Base-by-base conservation (phyloP, 495 filamentous ascomycete genomes). In the Hyaloscypha finlandica region DNA sequence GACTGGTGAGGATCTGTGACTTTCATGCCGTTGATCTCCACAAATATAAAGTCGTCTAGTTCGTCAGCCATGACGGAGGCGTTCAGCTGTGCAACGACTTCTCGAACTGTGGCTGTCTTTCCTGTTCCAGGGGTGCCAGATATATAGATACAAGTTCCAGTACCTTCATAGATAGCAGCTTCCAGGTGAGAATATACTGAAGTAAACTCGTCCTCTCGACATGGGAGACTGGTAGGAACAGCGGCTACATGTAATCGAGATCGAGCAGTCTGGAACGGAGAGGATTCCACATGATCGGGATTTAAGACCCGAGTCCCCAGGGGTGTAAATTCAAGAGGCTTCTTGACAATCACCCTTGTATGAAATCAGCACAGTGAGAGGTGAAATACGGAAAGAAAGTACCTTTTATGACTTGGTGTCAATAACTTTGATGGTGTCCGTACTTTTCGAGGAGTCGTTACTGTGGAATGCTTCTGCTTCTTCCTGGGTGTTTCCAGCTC, bases 11-110 rank as follows among this genome's bases (percentile, higher is more conserved):
- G 95, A 76, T 99, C 96, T 0, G 96, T 95, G 71, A 98, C 91
- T 81, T 97, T 98, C 96, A 99, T 98, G 59, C 96, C 96, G 77
- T 99, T 99, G 78, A 99, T 98, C 77, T 99, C 96, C 68, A 98
- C 94, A 69, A 98, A 99, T 70, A 97, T 96, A 75, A 99, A 99
- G 76, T 99, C 96, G 71, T 98, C 96, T 61, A 99, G 86, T 78
- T 98, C 94, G 74, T 99, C 96, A 12, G 88, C 86, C 35, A 85
- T 83, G 6, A 98, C 95, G 1, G 93, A 88, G 5, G 85, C 85
- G 67, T 97, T 93, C 11, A 99, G 85, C 76, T 93, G 91, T 20
- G 90, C 88, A 8, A 98, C 89, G 3, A 97, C 95, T 78, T 98
- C 96, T 64, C 96, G 90, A 9, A 99, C 94, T 0, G 96, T 99